These are phyloP conservation scores for Eucalyptus regnans DNA, from an alignment of 345 rosid species.

Conservation along the genomic window DNA sequence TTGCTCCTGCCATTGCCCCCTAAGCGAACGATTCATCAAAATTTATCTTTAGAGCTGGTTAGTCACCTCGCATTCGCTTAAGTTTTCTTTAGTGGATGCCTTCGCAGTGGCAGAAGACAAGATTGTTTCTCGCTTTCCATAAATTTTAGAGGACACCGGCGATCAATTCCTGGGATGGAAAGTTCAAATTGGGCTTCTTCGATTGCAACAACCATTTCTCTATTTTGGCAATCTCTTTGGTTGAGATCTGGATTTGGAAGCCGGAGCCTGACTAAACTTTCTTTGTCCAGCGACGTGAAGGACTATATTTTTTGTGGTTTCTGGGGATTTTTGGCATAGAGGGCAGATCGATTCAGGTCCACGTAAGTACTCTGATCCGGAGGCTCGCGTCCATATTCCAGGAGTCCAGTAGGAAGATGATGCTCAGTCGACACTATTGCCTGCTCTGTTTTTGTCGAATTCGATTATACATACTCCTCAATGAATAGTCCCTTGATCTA, in stretches of 20 bases:
- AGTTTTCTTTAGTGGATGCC: neutral
- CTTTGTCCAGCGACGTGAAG: neutral
- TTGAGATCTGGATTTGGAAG: neutral
- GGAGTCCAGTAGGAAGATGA: too few relatives aligned
- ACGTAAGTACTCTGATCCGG: too few relatives aligned
- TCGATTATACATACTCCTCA: neutral
- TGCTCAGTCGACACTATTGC: too few relatives aligned
- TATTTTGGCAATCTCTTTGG: neutral
- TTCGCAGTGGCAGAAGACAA: neutral
- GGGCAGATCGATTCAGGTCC: neutral
- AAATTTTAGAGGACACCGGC: neutral
- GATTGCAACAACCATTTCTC: neutral
- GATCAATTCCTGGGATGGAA: neutral
- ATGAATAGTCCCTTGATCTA: neutral
- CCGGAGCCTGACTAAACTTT: neutral
- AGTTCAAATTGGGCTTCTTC: neutral
- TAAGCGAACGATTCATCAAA: neutral
- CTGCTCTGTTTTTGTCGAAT: too few relatives aligned
- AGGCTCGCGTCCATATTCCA: too few relatives aligned
- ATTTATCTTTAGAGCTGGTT: neutral
- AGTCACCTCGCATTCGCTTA: neutral
- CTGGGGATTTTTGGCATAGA: neutral
- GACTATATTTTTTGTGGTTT: accelerated
- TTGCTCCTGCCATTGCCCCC: neutral
- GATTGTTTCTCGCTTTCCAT: neutral